Evolutionary conservation across 2,329 filamentous ascomycete species (phyloP).

Genomic region (Pyrenochaeta sp.): DNA sequence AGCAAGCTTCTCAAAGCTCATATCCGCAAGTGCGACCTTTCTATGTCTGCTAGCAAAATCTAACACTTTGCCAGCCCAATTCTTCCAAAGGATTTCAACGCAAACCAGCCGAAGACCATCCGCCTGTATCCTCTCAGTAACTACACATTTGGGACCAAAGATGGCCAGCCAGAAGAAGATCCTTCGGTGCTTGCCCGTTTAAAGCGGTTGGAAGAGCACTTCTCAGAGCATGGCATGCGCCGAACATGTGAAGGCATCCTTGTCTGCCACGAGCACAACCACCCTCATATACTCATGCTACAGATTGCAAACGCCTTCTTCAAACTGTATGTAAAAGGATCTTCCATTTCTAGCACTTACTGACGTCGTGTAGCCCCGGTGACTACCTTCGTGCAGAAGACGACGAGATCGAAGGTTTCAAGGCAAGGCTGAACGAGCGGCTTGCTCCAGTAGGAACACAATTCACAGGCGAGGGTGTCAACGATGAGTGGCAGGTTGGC

Average conservation of each 20-base stretch:
- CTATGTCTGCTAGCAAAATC: not conserved
- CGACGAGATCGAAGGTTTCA: slow-evolving; percentile 95
- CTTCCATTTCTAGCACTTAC: not conserved
- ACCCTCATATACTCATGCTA: slow-evolving; percentile 97
- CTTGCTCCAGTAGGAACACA: slow-evolving; percentile 89
- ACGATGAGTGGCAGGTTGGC: slow-evolving; percentile 92
- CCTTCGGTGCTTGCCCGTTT: slow-evolving; percentile 92
- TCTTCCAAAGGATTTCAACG: slow-evolving; percentile 83
- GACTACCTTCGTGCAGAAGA: slow-evolving; percentile 92
- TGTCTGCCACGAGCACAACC: slow-evolving; percentile 98
- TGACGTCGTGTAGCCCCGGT: slow-evolving; percentile 68
- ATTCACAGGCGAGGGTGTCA: slow-evolving; percentile 83
- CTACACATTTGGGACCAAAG: slow-evolving; percentile 98
- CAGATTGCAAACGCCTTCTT: slow-evolving; percentile 99
- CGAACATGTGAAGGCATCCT: slow-evolving; percentile 96
- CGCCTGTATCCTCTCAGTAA: slow-evolving; percentile 94
- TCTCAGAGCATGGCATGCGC: slow-evolving; percentile 90
- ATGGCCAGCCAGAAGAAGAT: slow-evolving; percentile 97
- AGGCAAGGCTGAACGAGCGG: slow-evolving; percentile 87
- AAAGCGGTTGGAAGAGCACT: slow-evolving; percentile 96
- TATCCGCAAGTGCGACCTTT: slow-evolving; percentile 62
- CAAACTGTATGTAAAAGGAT: slow-evolving; percentile 71
- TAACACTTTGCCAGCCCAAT: slow-evolving; percentile 64
- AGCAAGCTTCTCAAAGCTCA: slow-evolving; percentile 77
- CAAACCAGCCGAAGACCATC: slow-evolving; percentile 87